Percentiles rank a stretch among this genome's conserved stretches.
phyloP scores from a whole-genome alignment of 805 yeast genomes.

The Starmerella bacillaris region DNA sequence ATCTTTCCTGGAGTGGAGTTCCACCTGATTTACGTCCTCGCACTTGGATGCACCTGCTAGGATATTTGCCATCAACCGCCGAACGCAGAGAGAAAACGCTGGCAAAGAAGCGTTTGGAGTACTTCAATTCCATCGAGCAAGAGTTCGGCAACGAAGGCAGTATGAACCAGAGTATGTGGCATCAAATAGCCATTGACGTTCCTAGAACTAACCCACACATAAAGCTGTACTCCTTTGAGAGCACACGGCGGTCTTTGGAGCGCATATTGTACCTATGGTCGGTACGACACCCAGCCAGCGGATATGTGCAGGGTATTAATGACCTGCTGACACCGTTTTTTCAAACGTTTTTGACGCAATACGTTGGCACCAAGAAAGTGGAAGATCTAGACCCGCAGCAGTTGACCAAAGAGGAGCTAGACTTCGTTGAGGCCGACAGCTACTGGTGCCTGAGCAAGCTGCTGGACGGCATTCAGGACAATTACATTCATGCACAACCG shows the following conservation, averaged over 20 bases:
- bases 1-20: slow-evolving; percentile 86
- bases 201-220: slow-evolving; percentile 85
- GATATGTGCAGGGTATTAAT: slow-evolving; percentile 94
- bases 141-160: slow-evolving; percentile 34
- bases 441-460: slow-evolving; percentile 91
- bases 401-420: slow-evolving; percentile 41
- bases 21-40: slow-evolving; percentile 65
- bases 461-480: slow-evolving; percentile 88
- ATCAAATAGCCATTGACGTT: slow-evolving; percentile 86
- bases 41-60: slow-evolving; percentile 78
- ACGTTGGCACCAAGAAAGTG: slow-evolving; percentile 31
- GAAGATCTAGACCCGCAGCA: slow-evolving; percentile 44
- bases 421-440: slow-evolving; percentile 79
- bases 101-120: slow-evolving; percentile 69
- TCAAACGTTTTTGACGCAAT: slow-evolving; percentile 63
- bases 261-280: slow-evolving; percentile 85
- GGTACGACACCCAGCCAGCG: slow-evolving; percentile 89
- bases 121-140: slow-evolving; percentile 52
- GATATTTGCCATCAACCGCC: slow-evolving; percentile 75
- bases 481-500: slow-evolving; percentile 94
- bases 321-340: slow-evolving; percentile 86
- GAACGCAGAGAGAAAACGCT: slow-evolving; percentile 54
- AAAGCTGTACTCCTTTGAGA: slow-evolving; percentile 45
- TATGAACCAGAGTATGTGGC: slow-evolving; percentile 70
- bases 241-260: slow-evolving; percentile 65